Percentiles rank a stretch among this genome's conserved stretches.
Evolutionary conservation across 1,139 yeast species (phyloP).

Genomic region (Pichia sp.): DNA sequence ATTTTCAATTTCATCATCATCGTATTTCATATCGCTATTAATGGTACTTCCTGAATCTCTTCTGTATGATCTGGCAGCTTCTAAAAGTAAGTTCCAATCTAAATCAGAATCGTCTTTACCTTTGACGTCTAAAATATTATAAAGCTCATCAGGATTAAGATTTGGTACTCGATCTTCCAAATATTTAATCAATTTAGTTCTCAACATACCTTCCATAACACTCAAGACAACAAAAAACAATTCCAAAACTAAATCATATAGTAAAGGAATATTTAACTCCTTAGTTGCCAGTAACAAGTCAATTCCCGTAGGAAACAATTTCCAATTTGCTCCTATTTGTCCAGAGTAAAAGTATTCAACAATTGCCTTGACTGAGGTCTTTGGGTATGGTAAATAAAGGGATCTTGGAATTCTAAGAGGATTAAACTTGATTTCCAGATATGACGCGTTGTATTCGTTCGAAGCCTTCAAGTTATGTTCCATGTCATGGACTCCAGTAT

Average conservation of each 20-base stretch:
- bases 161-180: conserved; percentile 1
- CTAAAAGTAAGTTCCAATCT: conserved; percentile 46
- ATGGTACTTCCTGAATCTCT: conserved; percentile 13
- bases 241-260: conserved; percentile 61
- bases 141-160: conserved; percentile 7
- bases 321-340: conserved; percentile 69
- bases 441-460: too few species aligned
- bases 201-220: conserved; percentile 32
- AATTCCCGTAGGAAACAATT: conserved; percentile 54
- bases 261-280: conserved; percentile 55
- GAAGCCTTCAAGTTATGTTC: too few species aligned
- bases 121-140: conserved; percentile 11
- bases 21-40: conserved; percentile 2
- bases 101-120: conserved; percentile 53
- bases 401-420: conserved; percentile 44
- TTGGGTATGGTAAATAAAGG: conserved; percentile 58
- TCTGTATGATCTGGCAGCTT: conserved; percentile 26
- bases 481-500: too few species aligned
- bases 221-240: conserved; percentile 63
- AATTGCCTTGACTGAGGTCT: conserved; percentile 53
- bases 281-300: conserved; percentile 57
- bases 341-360: conserved; percentile 72
- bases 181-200: conserved; percentile 12
- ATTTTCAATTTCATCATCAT: conserved; percentile 1
- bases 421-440: conserved; percentile 1